Conservation (phyloP, 768 basidiomycete genomes). For the Suillus subaureus region DNA sequence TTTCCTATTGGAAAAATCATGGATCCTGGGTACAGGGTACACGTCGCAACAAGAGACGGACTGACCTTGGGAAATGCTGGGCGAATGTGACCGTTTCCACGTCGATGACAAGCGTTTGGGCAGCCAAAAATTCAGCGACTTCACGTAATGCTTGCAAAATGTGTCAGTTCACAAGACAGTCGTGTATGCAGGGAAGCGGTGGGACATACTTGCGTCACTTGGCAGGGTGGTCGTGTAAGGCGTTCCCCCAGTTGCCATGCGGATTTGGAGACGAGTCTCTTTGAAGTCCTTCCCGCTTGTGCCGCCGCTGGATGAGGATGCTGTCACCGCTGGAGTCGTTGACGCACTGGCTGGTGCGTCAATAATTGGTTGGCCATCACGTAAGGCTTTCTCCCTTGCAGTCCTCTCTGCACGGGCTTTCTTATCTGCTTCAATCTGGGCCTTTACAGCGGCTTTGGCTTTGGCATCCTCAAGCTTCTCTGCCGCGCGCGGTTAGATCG, state of each 20-base stretch:
- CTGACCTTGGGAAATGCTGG: conserved; percentile 84
- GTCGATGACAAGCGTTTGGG: conserved; percentile 66
- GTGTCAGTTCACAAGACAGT: conserved; percentile 8
- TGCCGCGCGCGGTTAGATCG: conserved; percentile 29
- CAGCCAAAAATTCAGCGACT: conserved; percentile 87
- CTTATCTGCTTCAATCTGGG: conserved; percentile 95
- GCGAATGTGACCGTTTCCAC: conserved; percentile 80
- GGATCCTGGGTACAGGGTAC: neutral
- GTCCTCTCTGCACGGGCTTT: conserved; percentile 83
- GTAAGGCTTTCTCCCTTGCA: conserved; percentile 87
- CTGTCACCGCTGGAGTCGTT: conserved; percentile 36
- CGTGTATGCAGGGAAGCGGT: neutral
- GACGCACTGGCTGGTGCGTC: conserved; percentile 34
- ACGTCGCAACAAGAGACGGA: conserved; percentile 7
- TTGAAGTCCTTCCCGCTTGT: conserved; percentile 75
- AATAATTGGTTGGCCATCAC: conserved; percentile 67
- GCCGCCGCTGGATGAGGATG: conserved; percentile 40
- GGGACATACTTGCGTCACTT: conserved; percentile 72
- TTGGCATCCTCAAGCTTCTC: conserved; percentile 91
- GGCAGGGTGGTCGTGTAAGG: conserved; percentile 80
- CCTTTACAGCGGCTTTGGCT: conserved; percentile 85
- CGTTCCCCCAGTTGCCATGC: conserved; percentile 74
- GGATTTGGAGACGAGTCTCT: conserved; percentile 88
- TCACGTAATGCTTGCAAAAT: conserved; percentile 65
- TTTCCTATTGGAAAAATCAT: conserved; percentile 54